Evolutionary conservation across 345 rosid genomes (phyloP), one percentile per base, ranked within the genome.

Genomic region (Camelina sativa): DNA sequence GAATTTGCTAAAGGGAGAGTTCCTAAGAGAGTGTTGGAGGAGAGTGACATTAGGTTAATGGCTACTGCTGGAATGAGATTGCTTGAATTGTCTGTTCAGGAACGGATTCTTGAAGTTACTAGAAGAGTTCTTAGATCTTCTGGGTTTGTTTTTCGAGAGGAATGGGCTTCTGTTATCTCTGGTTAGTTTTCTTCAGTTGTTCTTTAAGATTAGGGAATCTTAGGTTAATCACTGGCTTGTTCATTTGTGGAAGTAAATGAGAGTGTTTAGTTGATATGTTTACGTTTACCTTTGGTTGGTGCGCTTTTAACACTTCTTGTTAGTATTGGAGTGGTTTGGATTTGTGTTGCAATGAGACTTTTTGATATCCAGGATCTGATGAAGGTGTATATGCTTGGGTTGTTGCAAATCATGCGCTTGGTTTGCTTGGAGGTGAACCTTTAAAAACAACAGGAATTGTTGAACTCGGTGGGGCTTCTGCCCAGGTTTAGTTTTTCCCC

Each of bases 331-430:
- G 25, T 63, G 55, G 15, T 15, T 66, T 44, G 54, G 54, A 32
- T n/a, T n/a, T n/a, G n/a, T n/a, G n/a, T n/a, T n/a, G n/a, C n/a
- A n/a, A 11, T n/a, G 5, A 22, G 12, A 15, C 1, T 55, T 25
- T 28, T n/a, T n/a, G n/a, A n/a, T n/a, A n/a, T n/a, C n/a, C n/a
- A 88, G 99, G 99, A n/a, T 91, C 99, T 69, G 99, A 95, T 81
- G 99, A 95, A 76, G 99, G 97, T 37, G 52, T 85, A 19, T 95
- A 91, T 73, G 99, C 99, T 79, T 95, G 99, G 99, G 86, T 87
- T 76, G 87, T 88, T 74, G 97, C 97, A 2, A 95, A 92, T 63
- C 84, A 87, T 59, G 99, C 97, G 3, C 84, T 85, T 15, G 94
- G 92, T 65, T 82, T 80, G 8, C 91, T 95, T 73, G 97, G 97